Conservation (phyloP, 2,329 filamentous ascomycete species). For the Bipolaris zeicola region DNA sequence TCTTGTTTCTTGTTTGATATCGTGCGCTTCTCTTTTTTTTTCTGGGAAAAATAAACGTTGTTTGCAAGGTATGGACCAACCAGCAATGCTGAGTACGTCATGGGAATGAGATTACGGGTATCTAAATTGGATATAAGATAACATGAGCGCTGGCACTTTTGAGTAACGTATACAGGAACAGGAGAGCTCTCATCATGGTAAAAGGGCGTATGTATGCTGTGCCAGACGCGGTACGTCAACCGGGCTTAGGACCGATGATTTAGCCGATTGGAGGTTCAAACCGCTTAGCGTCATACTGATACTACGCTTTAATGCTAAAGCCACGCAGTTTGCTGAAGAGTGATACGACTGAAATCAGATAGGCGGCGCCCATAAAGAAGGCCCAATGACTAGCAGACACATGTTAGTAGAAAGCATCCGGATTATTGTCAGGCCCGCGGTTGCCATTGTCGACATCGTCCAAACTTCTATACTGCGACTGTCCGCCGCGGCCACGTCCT, state of each 20-base stretch:
- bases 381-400: not conserved
- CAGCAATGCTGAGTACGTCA: not conserved
- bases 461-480: constrained; percentile 50
- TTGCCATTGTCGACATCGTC: constrained; percentile 49
- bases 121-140: constrained; percentile 1
- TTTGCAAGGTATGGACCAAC: not conserved
- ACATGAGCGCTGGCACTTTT: not conserved
- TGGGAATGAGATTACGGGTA: constrained; percentile 4
- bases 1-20: not conserved
- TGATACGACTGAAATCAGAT: not conserved
- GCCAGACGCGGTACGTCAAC: constrained; percentile 2
- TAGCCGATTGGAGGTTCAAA: not conserved
- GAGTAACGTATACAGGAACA: not conserved
- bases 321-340: not conserved
- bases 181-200: not conserved
- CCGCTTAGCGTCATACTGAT: not conserved
- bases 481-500: constrained; percentile 40
- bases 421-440: constrained; percentile 40
- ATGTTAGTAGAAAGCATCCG: constrained; percentile 41
- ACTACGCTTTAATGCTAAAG: not conserved
- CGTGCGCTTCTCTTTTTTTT: too few species aligned
- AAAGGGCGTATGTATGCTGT: not conserved
- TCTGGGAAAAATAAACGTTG: not conserved
- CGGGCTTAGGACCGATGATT: not conserved
- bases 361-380: too few species aligned